Base-by-base conservation (phyloP, 1,139 yeast genomes). In the Blastobotrys apis region DNA sequence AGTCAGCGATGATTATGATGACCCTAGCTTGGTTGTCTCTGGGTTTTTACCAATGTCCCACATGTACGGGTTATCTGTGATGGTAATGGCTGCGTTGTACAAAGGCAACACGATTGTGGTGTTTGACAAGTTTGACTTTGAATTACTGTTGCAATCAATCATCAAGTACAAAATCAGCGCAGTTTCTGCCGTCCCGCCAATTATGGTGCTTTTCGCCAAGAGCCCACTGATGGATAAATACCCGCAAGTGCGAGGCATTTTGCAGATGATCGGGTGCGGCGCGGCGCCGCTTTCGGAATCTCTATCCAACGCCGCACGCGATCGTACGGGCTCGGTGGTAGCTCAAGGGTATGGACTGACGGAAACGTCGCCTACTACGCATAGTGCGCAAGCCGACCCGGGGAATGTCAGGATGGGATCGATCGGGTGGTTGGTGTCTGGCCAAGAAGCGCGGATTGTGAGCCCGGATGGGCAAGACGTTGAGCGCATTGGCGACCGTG, bases 291-390 rank as follows among this genome's bases (percentile, higher is more conserved):
- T 66, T 8, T 60, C 68, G 3, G 44, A 51, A 35, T 52, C 54
- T 2, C 47, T 63, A 8, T 54, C 62, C 6, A 47, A 41, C 2
- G 55, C 57, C 2, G 66, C 65, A 3, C 44, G 48, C 39, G 42
- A 37, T 1, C 48, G 63, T 16, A 50, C 49, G 1, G 47, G 53
- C 16, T 17, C 32, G 10, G 16, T 21, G 3, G 44, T 66, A 15
- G 45, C 42, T 26, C 92, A 84, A 64, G 94, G 90, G n/a, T 84
- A 84, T 59, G 94, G 94, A 1, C 69, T 82, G 51, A 84, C 94
- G 1, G 71, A 66, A 46, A 58, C 69, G 2, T 53, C 68, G 2
- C 71, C 71, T 1, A 57, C 64, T 37, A 51, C 66, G 17, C 61
- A 57, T 36, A 33, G 46, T 13, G 51, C 49, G 34, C 33, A 43